Percentiles rank a stretch among this genome's conserved stretches.
phyloP scores from a whole-genome alignment of 1,139 yeast species.

The Blastobotrys proliferans region DNA sequence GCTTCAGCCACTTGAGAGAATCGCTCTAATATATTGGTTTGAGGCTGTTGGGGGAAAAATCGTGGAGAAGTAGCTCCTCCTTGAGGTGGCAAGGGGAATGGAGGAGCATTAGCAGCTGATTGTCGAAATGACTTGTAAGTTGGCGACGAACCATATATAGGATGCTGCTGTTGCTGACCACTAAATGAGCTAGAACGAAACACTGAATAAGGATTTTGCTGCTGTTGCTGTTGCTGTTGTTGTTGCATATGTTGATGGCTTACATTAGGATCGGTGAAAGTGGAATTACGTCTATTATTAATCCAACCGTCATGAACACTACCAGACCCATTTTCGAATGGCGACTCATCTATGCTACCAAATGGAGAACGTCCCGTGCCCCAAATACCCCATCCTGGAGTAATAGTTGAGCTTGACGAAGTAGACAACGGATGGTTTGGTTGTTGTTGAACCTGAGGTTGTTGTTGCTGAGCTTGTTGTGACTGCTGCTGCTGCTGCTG shows the following conservation, averaged over 20 bases:
- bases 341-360: constrained; percentile 13
- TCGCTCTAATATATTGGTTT: constrained; percentile 35
- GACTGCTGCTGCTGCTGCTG: neutral
- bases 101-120: neutral
- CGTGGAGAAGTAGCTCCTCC: constrained; percentile 8
- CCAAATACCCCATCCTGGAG: constrained; percentile 12
- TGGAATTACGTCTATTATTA: constrained; percentile 12
- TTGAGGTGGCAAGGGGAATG: constrained; percentile 7
- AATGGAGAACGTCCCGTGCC: constrained; percentile 11
- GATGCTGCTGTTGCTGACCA: constrained; percentile 4
- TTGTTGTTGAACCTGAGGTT: neutral
- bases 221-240: neutral
- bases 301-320: constrained; percentile 9
- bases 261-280: constrained; percentile 12
- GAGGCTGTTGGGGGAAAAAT: constrained; percentile 7
- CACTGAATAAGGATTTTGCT: neutral
- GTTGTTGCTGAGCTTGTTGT: constrained; percentile 5
- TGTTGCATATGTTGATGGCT: neutral
- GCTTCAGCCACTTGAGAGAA: constrained; percentile 76
- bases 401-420: neutral
- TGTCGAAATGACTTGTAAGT: constrained; percentile 13
- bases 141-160: constrained; percentile 8
- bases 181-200: constrained; percentile 13
- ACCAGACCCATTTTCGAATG: constrained; percentile 8
- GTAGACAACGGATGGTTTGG: neutral